Percentiles rank a stretch among this genome's conserved stretches.
Conservation (phyloP, 2,329 filamentous ascomycete species). For the Dothistroma septosporum region DNA sequence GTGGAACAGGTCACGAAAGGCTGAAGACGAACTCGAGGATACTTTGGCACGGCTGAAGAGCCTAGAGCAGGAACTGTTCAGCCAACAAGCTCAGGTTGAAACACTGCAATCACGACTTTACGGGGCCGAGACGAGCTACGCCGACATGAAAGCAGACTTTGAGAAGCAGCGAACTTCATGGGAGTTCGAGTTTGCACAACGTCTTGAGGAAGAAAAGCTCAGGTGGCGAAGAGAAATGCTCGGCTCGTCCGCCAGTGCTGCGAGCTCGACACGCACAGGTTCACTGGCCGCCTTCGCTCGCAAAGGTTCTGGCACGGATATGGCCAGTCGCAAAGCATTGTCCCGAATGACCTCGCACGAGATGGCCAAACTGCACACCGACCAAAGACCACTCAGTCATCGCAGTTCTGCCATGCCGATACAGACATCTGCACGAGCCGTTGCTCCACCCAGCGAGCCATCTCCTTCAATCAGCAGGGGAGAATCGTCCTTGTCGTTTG, state of each 20-base stretch:
- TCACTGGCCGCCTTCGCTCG: conserved; percentile 37
- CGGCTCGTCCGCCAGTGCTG: conserved; percentile 21
- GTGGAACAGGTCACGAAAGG: conserved; percentile 62
- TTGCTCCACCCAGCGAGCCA: conserved; percentile 21
- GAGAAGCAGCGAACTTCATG: conserved; percentile 56
- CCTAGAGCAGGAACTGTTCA: conserved; percentile 60
- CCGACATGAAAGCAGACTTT: conserved; percentile 54
- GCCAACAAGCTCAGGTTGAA: conserved; percentile 57
- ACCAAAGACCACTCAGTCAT: conserved; percentile 33
- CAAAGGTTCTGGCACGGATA: conserved; percentile 35
- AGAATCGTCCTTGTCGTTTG: conserved; percentile 43
- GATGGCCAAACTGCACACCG: conserved; percentile 22
- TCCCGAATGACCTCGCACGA: conserved; percentile 31
- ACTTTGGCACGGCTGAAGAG: conserved; percentile 60
- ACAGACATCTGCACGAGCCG: conserved; percentile 14
- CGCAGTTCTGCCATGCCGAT: conserved; percentile 29
- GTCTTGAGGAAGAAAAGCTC: conserved; percentile 61
- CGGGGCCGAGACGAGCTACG: conserved; percentile 59
- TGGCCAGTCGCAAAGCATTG: conserved; percentile 24
- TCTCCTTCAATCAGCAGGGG: conserved; percentile 39
- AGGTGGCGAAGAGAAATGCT: conserved; percentile 52
- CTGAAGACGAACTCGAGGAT: conserved; percentile 80
- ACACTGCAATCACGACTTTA: conserved; percentile 62
- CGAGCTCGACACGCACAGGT: conserved; percentile 34
- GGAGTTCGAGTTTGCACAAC: conserved; percentile 55